Evolutionary conservation across 2,329 filamentous ascomycete genomes (phyloP).

Genomic region (Hirsutella thompsonii): DNA sequence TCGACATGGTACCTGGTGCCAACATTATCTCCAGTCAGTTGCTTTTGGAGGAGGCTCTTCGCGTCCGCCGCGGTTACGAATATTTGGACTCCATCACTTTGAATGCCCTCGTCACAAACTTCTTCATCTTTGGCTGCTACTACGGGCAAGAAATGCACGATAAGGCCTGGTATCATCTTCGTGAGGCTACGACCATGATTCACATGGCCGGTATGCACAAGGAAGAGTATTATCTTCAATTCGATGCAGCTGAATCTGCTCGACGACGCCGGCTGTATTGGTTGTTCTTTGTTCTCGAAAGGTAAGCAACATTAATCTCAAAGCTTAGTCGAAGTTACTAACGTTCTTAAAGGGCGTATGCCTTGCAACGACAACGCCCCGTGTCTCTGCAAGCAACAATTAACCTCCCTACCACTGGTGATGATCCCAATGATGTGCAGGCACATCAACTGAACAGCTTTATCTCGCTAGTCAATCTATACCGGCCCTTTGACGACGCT

Average conservation of each 20-base stretch:
- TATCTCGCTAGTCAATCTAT: constrained; percentile 48
- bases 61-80: constrained; percentile 51
- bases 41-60: constrained; percentile 53
- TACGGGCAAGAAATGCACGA: constrained; percentile 61
- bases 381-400: constrained; percentile 59
- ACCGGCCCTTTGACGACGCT: constrained; percentile 51
- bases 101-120: constrained; percentile 57
- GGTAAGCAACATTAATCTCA: constrained; percentile 28
- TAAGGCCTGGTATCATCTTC: constrained; percentile 67
- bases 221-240: constrained; percentile 48
- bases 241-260: constrained; percentile 45
- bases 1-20: constrained; percentile 42
- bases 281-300: constrained; percentile 59
- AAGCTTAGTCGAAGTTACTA: background rate
- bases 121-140: constrained; percentile 64
- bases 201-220: constrained; percentile 48
- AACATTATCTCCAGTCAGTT: constrained; percentile 52
- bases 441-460: constrained; percentile 42
- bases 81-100: constrained; percentile 42
- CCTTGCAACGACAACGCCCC: constrained; percentile 56
- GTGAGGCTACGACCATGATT: constrained; percentile 62
- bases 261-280: constrained; percentile 58
- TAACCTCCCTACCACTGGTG: constrained; percentile 46
- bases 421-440: constrained; percentile 45
- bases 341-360: constrained; percentile 44